Conservation (phyloP, 371 early-diverging fungal genomes). For the Mucor lusitanicus region DNA sequence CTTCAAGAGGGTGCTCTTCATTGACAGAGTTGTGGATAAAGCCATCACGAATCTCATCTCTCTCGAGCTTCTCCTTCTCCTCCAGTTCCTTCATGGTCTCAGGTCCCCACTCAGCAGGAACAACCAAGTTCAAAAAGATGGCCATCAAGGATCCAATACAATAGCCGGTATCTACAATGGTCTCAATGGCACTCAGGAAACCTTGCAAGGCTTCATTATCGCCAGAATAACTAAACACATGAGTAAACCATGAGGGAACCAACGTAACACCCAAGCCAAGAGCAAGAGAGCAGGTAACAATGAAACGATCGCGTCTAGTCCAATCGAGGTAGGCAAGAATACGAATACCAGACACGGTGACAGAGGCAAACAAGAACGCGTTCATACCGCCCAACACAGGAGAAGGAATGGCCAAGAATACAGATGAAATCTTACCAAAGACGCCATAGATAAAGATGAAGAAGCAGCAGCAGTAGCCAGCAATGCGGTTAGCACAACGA, state of each 20-base stretch:
- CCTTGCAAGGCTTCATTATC: constrained; percentile 47
- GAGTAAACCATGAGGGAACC: constrained; percentile 58
- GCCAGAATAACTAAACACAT: constrained; percentile 60
- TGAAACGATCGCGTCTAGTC: constrained; percentile 69
- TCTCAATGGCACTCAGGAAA: constrained; percentile 55
- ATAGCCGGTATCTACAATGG: constrained; percentile 60
- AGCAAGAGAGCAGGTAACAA: constrained; percentile 49
- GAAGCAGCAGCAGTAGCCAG: constrained; percentile 63
- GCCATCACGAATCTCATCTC: constrained; percentile 42
- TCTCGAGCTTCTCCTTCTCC: constrained; percentile 27
- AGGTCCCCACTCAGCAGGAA: constrained; percentile 48
- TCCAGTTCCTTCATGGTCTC: constrained; percentile 38
- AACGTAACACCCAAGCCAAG: constrained; percentile 61
- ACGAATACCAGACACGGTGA: constrained; percentile 66
- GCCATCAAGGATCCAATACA: constrained; percentile 55
- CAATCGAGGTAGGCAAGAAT: constrained; percentile 62
- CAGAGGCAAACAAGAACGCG: constrained; percentile 61
- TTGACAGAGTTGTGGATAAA: constrained; percentile 27
- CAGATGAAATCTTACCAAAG: constrained; percentile 65
- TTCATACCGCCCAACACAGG: constrained; percentile 66
- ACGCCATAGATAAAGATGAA: constrained; percentile 62
- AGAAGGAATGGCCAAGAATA: constrained; percentile 59
- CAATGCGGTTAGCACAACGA: constrained; percentile 63
- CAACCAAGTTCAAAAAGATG: constrained; percentile 53
- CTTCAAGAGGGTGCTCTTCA: constrained; percentile 21